Evolutionary conservation across 257 asterid species (phyloP), one percentile per base, ranked within the genome.

Genomic region (Petrea volubilis): DNA sequence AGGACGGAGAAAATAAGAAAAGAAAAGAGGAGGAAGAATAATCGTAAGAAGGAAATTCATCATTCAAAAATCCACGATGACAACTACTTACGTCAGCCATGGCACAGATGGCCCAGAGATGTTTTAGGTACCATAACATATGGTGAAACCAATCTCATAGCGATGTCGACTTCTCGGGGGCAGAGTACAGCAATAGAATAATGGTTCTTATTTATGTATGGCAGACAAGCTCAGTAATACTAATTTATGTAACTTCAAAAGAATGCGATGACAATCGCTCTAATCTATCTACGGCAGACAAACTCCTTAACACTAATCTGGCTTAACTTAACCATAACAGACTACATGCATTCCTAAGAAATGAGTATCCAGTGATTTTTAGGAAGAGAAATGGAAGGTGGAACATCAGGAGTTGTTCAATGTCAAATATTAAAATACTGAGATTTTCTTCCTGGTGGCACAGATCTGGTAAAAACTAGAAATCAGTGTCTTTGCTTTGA

Each of bases 361-460:
- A 43, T 31, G 50, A 65, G 55, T 34, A 24, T 14, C 43, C 55
- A 18, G 21, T 36, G 7, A 11, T 44, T 56, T 61, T n/a, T 14
- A 44, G 76, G 29, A 52, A 46, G 21, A 59, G 60, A 46, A 56
- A 29, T 23, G n/a, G 11, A 56, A 43, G 25, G 43, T 51, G 7
- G 49, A 61, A 49, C 23, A 29, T 3, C 31, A 44, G 25, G 44
- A 59, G 23, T 24, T 58, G 57, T 18, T 50, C 28, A 25, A 50
- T 57, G 49, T 51, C 58, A 68, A 31, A 28, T 1, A 49, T 14
- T 25, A 44, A 43, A n/a, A 36, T n/a, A 61, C 56, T 64, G 18
- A 47, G 31, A 58, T 33, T 58, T 47, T 36, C 31, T 23, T 53
- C 74, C 55, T 71, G 61, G 21, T 56, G 57, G 70, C 25, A 59